Evolutionary conservation across 176 grass and related monocot genomes (phyloP), one percentile per base, ranked within the genome.

Genomic region (Dendrocalamus sinicus): DNA sequence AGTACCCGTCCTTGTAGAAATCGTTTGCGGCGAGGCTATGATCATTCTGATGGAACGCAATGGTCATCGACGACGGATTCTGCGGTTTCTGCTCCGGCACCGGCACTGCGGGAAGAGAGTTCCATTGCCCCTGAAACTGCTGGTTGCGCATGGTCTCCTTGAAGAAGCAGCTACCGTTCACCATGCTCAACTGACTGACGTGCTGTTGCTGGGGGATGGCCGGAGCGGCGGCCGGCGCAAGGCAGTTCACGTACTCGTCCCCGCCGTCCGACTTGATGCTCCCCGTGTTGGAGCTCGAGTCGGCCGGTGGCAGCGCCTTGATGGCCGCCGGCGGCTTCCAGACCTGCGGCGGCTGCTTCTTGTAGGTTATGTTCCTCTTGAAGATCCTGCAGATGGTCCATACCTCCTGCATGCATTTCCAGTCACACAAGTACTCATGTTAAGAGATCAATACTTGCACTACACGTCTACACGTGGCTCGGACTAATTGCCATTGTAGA

Each of bases 361-460:
- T 90, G 89, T 88, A 86, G 69, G 85, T 86, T 67, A 88, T 60
- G 64, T 79, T 91, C 66, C 95, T 88, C 79, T 91, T 95, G 82
- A 97, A 95, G 68, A 97, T 97, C 58, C 92, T 83, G 88, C 95
- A 95, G 61, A 97, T 91, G 0, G 95, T 97, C 95, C 95, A 97
- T 3, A 97, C 88, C 78, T 97, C 95, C 95, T 97, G 85, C 59
- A 72, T 97, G 85, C 59, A 72, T 74, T 85, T 69, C 9, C 20
- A 57, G 12, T 47, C 35, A 73, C 62, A 26, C 4, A 58, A 26
- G 13, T 2, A 55, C 62, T 59, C 79, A 68, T 66, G 69, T 75
- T 57, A 71, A 39, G 59, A 79, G 26, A 12, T 70, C 55, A 77
- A 46, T 65, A 2, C 45, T 66, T 14, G 5, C 5, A 47, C 32